Percentiles rank a stretch among this genome's conserved stretches.
phyloP scores from a whole-genome alignment of 306 rosid species.

The Trifolium subterraneum region DNA sequence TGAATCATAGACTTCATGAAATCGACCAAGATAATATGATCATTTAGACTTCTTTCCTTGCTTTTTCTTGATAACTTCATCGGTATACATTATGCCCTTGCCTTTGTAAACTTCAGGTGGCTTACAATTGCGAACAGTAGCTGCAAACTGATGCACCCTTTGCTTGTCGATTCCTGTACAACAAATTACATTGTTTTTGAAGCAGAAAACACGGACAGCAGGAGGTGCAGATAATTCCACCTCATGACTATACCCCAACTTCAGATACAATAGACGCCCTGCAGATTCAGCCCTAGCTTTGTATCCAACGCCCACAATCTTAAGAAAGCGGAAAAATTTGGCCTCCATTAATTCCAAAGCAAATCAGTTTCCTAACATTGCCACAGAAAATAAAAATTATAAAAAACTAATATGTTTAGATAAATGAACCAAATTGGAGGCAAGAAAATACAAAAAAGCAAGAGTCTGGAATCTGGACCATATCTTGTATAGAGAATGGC shows the following conservation, averaged over 20 bases:
- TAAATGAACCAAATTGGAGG: not conserved
- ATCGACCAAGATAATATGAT: constrained; percentile 30
- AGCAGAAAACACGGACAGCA: constrained; percentile 87
- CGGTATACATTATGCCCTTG: constrained; percentile 86
- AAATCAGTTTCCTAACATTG: constrained; percentile 31
- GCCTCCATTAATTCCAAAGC: constrained; percentile 64
- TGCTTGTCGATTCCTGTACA: constrained; percentile 89
- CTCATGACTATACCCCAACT: constrained; percentile 90
- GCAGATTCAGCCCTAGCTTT: constrained; percentile 87
- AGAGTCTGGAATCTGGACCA: not conserved
- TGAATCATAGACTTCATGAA: constrained; percentile 7
- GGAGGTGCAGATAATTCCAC: constrained; percentile 80
- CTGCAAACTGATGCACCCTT: constrained; percentile 90
- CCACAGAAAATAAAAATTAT: not conserved
- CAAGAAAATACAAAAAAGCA: constrained; percentile 6
- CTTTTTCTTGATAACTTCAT: constrained; percentile 79
- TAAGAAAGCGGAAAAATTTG: constrained; percentile 72
- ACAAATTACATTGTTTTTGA: constrained; percentile 86
- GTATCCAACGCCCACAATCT: constrained; percentile 93
- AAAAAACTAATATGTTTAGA: not conserved
- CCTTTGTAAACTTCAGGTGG: constrained; percentile 96
- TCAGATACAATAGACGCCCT: constrained; percentile 70
- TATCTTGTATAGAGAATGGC: constrained; percentile 11
- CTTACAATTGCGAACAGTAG: constrained; percentile 79
- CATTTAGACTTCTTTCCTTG: constrained; percentile 88